Evolutionary conservation across 139 green algal genomes (phyloP).

Genomic region (Haematococcus lacustris): DNA sequence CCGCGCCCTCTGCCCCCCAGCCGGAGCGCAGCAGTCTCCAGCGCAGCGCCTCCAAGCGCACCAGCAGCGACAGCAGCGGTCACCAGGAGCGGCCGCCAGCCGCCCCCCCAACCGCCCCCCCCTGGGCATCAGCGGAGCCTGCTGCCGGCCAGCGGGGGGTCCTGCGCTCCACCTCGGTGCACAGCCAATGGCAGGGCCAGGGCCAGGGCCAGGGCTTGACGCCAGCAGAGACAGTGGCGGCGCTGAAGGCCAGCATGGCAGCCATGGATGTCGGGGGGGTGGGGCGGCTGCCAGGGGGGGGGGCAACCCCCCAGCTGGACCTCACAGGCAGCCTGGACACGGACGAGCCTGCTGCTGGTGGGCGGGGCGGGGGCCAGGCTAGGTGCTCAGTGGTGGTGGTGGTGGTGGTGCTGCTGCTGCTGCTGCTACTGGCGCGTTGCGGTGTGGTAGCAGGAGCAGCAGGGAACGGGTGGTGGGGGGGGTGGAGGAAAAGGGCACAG

Average conservation of each 20-base stretch:
- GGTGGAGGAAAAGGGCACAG: too few species aligned
- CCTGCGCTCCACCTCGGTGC: too few species aligned
- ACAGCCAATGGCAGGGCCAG: not conserved
- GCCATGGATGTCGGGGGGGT: not conserved
- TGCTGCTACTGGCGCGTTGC: too few species aligned
- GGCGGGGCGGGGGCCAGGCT: not conserved
- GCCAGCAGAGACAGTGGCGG: conserved; percentile 20
- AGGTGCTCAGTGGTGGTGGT: not conserved
- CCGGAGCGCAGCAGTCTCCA: not conserved
- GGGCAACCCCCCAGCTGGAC: not conserved
- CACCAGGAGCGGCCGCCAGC: not conserved
- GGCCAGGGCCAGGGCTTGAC: too few species aligned
- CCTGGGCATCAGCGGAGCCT: not conserved
- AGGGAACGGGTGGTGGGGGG: too few species aligned
- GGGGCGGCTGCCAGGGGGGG: not conserved
- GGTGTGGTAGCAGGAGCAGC: too few species aligned
- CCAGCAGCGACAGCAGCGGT: not conserved
- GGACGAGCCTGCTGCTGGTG: not conserved
- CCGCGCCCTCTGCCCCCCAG: not conserved
- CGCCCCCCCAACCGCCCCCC: too few species aligned
- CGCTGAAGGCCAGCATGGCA: conserved; percentile 15
- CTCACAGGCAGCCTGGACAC: not conserved
- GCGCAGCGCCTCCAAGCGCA: not conserved
- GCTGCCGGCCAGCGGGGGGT: not conserved
- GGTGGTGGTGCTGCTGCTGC: too few species aligned